Evolutionary conservation across 139 green algal species (phyloP), one percentile per base, ranked within the genome.

Genomic region (Chara braunii): DNA sequence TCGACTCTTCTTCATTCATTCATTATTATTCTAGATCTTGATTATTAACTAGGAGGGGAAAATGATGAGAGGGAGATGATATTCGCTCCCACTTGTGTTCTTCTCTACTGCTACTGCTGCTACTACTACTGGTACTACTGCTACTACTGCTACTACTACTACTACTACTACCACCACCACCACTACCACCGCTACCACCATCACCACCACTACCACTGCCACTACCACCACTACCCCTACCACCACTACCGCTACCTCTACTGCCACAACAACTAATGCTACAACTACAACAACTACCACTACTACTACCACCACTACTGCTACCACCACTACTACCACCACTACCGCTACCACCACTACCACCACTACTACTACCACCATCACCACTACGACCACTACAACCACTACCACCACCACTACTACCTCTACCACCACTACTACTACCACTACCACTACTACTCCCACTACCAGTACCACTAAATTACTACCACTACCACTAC

Each of bases 71-170:
- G n/a, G n/a, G n/a, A n/a, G n/a, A n/a, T n/a, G n/a, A n/a, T n/a
- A n/a, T n/a, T n/a, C n/a, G n/a, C n/a, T n/a, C n/a, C n/a, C n/a
- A n/a, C n/a, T n/a, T n/a, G n/a, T n/a, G n/a, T 48, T 48, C 40
- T 48, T 48, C 40, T 48, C 18, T 48, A 48, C 40, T 48, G 40
- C 40, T 48, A 18, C 40, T 48, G 18, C 40, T 48, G 18, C 18
- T 18, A 26, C 18, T 18, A 26, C 18, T 48, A 48, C 18, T 48
- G 18, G 40, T 48, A 48, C 40, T 48, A 48, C 40, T 48, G 18
- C 40, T 48, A 48, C 40, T 48, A 48, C 40, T 48, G 40, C 40
- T 48, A 48, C 40, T 48, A 26, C 40, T 48, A 48, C 40, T 48
- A 48, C n/a, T n/a, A n/a, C n/a, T n/a, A n/a, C n/a, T n/a, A n/a